These are phyloP conservation scores for Colletotrichum zoysiae DNA, from an alignment of 2,329 filamentous ascomycete species.

Conservation along the genomic window DNA sequence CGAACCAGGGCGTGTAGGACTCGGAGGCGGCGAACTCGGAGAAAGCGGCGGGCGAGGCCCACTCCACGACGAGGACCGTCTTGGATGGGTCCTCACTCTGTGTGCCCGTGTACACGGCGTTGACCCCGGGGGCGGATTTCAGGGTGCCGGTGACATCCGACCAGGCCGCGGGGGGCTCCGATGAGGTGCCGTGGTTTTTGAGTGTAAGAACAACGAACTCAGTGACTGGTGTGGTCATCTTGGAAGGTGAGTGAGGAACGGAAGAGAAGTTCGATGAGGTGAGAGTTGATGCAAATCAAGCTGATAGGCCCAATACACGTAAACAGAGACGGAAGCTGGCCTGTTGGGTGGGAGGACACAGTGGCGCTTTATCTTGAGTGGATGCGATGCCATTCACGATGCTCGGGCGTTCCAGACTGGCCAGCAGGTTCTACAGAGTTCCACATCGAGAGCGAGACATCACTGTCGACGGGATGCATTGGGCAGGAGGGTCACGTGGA, in stretches of 20 bases:
- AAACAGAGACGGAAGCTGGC: neutral
- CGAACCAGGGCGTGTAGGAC: slow-evolving; percentile 56
- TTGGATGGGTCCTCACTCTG: slow-evolving; percentile 51
- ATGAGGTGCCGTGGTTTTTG: slow-evolving; percentile 26
- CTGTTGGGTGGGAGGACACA: no score
- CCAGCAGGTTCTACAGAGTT: slow-evolving; percentile 31
- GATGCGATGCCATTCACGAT: slow-evolving; percentile 24
- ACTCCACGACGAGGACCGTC: slow-evolving; percentile 52
- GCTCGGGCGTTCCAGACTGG: no score
- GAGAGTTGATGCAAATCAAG: neutral
- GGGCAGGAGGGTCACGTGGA: slow-evolving; percentile 32
- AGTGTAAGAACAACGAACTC: slow-evolving; percentile 41
- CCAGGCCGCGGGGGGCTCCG: slow-evolving; percentile 33
- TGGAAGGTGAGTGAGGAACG: neutral
- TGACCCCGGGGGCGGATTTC: slow-evolving; percentile 49
- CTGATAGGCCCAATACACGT: neutral
- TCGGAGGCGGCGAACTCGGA: slow-evolving; percentile 57
- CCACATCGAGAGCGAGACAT: slow-evolving; percentile 12
- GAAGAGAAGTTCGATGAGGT: neutral
- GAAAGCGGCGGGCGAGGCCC: slow-evolving; percentile 51
- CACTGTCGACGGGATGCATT: slow-evolving; percentile 1
- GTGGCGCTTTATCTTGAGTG: slow-evolving; percentile 1
- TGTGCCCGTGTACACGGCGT: slow-evolving; percentile 51
- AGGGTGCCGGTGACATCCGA: slow-evolving; percentile 31
- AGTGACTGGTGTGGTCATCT: slow-evolving; percentile 34